Base-by-base conservation (phyloP, 305 asterid genomes). In the Plantago lanceolata region DNA sequence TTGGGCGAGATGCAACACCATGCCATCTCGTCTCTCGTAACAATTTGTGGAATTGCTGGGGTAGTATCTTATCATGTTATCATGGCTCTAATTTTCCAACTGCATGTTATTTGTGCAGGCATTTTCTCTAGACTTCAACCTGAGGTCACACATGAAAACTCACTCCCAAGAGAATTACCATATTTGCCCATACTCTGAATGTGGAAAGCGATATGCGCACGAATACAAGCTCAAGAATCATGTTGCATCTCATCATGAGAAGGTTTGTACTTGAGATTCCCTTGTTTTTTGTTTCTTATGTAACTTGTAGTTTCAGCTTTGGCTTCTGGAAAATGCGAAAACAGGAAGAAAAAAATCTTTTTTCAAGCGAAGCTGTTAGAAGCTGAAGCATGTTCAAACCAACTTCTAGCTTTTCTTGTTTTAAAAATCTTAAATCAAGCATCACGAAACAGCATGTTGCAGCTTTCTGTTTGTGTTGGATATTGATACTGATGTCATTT, bases 161-260 rank as follows among this genome's bases (percentile, higher is more conserved):
- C 97, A 88, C 76, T 89, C 99, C 13, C 97, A 90, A 72, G 99
- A 94, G 86, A 94, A 94, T 73, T 94, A 90, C 63, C 97, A 94
- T 69, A 76, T 87, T 45, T 90, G 97, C 81, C 99, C 93, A 0
- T 90, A 85, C 75, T 79, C 90, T 48, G 99, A 90, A 50, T 94
- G 99, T 51, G 96, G 99, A 68, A 94, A 94, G 83, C 82, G 97
- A 61, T 90, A 90, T 52, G 96, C 99, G 6, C 99, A 94, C 17
- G 99, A 90, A 66, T 94, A 94, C 87, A 94, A 94, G 83, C 85
- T 94, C 62, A 90, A 83, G 79, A 94, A 94, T 78, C 99, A 94
- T 77, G 71, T 94, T 69, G 40, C 84, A 21, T 66, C 96, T 66
- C 90, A 85, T 73, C 97, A 90, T 33, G 97, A 84, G 77, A 90